Evolutionary conservation across 2,329 filamentous ascomycete species (phyloP), one percentile per base, ranked within the genome.

Genomic region (Diaporthe citrichinensis): DNA sequence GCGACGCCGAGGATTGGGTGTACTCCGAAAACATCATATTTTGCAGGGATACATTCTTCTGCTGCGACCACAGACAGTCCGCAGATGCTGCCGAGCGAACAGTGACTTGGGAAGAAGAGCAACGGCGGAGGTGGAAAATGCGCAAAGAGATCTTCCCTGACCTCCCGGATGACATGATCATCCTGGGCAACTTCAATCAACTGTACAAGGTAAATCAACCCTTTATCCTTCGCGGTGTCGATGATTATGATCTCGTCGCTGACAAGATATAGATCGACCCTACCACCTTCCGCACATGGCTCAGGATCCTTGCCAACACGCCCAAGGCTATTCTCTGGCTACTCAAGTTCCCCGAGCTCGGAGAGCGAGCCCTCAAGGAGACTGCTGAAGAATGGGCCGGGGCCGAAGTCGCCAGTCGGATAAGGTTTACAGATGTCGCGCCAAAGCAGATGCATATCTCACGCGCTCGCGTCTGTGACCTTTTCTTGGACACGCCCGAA

Each of bases 21-120:
- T 99, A 99, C 82, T 95, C 94, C 2, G 97, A 99, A 84, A 99
- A 98, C 82, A 94, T 99, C 77, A 94, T 99, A 72, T 99, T 96
- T 83, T 97, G 95, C 72, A 92, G 94, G 10, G 94, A 98, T 80
- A 98, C 96, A 0, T 99, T 99, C 85, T 99, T 99, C 87, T 99
- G 97, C 83, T 98, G 97, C 81, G 97, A 99, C 79, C 97, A 99
- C 83, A 92, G 94, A 67, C 96, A 98, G 83, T 98, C 96, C 74
- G 95, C 95, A 25, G 94, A 96, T 80, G 88, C 90, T 0, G 86
- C 89, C 76, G 94, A 95, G 77, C 89, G 87, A 58, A 87, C 87
- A 25, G 84, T 96, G 58, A 92, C 90, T 4, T 99, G 97, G 97
- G 91, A 94, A 74, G 92, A 95, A 73, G 96, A 98, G 84, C 94